Evolutionary conservation across 148 eudicot species (phyloP).

Genomic region (Pharnaceum exiguum): DNA sequence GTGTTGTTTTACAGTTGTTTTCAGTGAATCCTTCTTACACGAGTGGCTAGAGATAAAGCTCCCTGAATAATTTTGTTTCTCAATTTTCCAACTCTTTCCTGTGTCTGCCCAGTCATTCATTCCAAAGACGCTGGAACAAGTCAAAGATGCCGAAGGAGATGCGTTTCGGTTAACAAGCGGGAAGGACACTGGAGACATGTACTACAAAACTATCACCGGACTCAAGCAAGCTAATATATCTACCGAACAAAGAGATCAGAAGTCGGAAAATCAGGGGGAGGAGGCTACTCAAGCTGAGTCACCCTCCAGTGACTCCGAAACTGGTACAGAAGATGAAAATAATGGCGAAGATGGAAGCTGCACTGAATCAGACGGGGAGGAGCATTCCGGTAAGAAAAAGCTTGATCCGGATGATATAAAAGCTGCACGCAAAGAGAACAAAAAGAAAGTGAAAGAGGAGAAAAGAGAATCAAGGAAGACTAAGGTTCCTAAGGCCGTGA

Average conservation of each 20-base stretch:
- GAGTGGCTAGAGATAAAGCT: too few relatives aligned
- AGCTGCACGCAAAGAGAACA: constrained; percentile 87
- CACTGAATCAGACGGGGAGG: constrained; percentile 33
- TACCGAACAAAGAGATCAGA: constrained; percentile 4
- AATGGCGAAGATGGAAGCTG: constrained; percentile 36
- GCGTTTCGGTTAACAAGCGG: constrained; percentile 65
- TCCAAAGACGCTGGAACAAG: constrained; percentile 77
- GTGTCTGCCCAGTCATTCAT: constrained; percentile 59
- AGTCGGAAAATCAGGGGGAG: background rate
- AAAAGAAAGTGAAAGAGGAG: constrained; percentile 97
- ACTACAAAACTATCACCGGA: constrained; percentile 74
- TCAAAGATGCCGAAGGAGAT: constrained; percentile 80
- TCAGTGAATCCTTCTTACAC: too few relatives aligned
- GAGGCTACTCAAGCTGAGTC: constrained; percentile 17
- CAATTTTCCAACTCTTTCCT: background rate
- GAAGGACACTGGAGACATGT: constrained; percentile 59
- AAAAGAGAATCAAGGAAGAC: constrained; percentile 84
- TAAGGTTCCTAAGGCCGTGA: constrained; percentile 73
- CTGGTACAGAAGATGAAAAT: constrained; percentile 25
- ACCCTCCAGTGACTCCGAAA: constrained; percentile 34
- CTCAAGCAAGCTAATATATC: constrained; percentile 41
- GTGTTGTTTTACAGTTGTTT: too few relatives aligned
- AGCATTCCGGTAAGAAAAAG: constrained; percentile 11
- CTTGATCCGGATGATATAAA: constrained; percentile 45
- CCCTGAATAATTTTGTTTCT: too few relatives aligned